These are phyloP conservation scores for Melaleuca quinquenervia DNA, from an alignment of 345 rosid genomes.

Conservation along the genomic window DNA sequence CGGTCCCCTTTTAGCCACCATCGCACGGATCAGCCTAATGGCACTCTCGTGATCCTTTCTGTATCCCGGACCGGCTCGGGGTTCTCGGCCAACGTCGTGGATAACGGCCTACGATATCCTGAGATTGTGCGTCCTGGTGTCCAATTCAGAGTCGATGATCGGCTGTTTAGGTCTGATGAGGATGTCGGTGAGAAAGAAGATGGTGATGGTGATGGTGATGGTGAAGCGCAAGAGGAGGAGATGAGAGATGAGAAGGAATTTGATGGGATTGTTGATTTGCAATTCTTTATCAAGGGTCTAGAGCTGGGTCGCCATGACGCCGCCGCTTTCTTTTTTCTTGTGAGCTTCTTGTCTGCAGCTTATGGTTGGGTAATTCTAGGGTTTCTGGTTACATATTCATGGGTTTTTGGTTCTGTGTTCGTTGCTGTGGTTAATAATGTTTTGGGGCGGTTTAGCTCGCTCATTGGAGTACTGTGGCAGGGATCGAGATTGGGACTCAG, in stretches of 20 bases:
- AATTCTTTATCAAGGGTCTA: constrained; percentile 50
- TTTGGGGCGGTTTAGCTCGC: constrained; percentile 47
- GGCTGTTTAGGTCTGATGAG: neutral
- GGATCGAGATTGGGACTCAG: constrained; percentile 74
- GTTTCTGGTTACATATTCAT: constrained; percentile 71
- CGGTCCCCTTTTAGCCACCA: constrained; percentile 31
- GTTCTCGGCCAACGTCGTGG: constrained; percentile 34
- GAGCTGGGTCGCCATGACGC: constrained; percentile 66
- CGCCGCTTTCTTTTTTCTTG: constrained; percentile 53
- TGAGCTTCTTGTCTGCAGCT: constrained; percentile 72
- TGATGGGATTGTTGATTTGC: constrained; percentile 45
- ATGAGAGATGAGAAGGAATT: constrained; percentile 20
- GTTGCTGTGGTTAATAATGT: constrained; percentile 59
- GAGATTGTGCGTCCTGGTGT: constrained; percentile 50
- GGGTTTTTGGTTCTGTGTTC: constrained; percentile 64
- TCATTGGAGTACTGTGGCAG: constrained; percentile 44
- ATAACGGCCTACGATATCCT: constrained; percentile 43
- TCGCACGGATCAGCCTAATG: constrained; percentile 29
- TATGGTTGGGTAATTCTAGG: constrained; percentile 94
- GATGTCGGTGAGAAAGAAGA: neutral
- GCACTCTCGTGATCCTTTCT: constrained; percentile 42
- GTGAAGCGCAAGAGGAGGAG: neutral
- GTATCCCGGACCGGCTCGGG: constrained; percentile 42
- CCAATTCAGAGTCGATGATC: constrained; percentile 23
- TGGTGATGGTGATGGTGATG: constrained; percentile 8